phyloP scores from a whole-genome alignment of 371 early-diverging fungal genomes.

The Mortierella sp. region DNA sequence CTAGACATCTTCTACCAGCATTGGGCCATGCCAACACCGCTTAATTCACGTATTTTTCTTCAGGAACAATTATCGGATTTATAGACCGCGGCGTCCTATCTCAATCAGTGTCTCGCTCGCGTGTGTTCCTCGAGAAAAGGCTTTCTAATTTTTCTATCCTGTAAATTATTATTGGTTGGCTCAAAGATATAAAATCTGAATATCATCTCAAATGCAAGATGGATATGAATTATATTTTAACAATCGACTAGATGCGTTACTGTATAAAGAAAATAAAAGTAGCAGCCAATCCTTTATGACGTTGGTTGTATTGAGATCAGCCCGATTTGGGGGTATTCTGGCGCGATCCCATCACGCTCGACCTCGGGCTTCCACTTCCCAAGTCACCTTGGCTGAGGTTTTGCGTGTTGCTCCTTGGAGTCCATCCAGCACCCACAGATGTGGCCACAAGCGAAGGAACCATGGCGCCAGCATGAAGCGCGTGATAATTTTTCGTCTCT shows the following conservation, averaged over 20 bases:
- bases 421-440: slow-evolving; percentile 71
- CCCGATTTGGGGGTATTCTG: slow-evolving; percentile 15
- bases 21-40: too few species aligned
- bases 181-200: too few species aligned
- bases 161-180: too few species aligned
- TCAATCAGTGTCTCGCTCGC: background rate
- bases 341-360: slow-evolving; percentile 41
- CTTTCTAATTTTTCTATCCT: too few species aligned
- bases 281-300: too few species aligned
- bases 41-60: background rate
- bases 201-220: too few species aligned
- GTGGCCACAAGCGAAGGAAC: slow-evolving; percentile 74
- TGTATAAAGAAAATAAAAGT: too few species aligned
- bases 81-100: background rate
- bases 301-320: background rate
- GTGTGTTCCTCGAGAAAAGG: background rate
- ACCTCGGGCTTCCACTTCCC: slow-evolving; percentile 27
- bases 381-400: background rate
- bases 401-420: background rate
- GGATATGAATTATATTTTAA: too few species aligned
- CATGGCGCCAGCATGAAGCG: slow-evolving; percentile 68
- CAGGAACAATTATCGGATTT: slow-evolving; percentile 10
- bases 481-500: slow-evolving; percentile 21
- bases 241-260: too few species aligned
- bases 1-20: too few species aligned